A percentile compares a stretch with the other conserved stretches of the same genome.
phyloP scores from a whole-genome alignment of 768 basidiomycete genomes.

The Calvatia gigantea region DNA sequence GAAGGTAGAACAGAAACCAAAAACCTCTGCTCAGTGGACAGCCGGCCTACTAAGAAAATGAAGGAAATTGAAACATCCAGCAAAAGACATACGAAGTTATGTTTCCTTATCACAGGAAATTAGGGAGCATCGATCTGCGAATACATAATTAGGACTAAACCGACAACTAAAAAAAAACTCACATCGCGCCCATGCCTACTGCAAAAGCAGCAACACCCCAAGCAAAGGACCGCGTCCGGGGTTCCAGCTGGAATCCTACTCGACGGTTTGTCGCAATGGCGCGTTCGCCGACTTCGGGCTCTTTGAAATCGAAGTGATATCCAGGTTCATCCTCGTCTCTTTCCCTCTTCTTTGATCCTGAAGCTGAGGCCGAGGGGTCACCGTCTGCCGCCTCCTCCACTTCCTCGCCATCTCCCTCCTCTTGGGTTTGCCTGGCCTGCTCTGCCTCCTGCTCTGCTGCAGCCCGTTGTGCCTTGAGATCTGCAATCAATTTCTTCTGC shows the following conservation, averaged over 20 bases:
- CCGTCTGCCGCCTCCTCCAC: slow-evolving; percentile 38
- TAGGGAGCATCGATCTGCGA: slow-evolving; percentile 56
- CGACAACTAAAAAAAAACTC: slow-evolving; percentile 28
- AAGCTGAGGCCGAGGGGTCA: slow-evolving; percentile 3
- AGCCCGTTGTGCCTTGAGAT: slow-evolving; percentile 64
- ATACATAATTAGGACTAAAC: slow-evolving; percentile 5
- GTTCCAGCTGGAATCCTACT: slow-evolving; percentile 53
- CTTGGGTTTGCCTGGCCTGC: not conserved
- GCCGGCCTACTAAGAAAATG: slow-evolving; percentile 11
- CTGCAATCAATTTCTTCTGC: slow-evolving; percentile 72
- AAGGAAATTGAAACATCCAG: slow-evolving; percentile 13
- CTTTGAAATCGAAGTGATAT: slow-evolving; percentile 62
- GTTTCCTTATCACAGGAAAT: slow-evolving; percentile 42
- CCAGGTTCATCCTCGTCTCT: slow-evolving; percentile 54
- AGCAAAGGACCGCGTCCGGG: slow-evolving; percentile 70
- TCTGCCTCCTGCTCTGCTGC: slow-evolving; percentile 13
- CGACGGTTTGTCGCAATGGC: slow-evolving; percentile 60
- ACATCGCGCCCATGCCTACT: slow-evolving; percentile 79
- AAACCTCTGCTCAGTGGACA: too few species aligned
- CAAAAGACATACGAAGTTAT: too few species aligned
- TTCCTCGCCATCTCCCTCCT: slow-evolving; percentile 24
- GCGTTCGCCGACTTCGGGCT: slow-evolving; percentile 57
- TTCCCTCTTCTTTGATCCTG: slow-evolving; percentile 37
- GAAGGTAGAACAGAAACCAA: slow-evolving; percentile 9
- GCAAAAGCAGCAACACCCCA: slow-evolving; percentile 88